These are phyloP conservation scores for Gillenia trifoliata DNA, from an alignment of 306 rosid genomes.

Conservation along the genomic window DNA sequence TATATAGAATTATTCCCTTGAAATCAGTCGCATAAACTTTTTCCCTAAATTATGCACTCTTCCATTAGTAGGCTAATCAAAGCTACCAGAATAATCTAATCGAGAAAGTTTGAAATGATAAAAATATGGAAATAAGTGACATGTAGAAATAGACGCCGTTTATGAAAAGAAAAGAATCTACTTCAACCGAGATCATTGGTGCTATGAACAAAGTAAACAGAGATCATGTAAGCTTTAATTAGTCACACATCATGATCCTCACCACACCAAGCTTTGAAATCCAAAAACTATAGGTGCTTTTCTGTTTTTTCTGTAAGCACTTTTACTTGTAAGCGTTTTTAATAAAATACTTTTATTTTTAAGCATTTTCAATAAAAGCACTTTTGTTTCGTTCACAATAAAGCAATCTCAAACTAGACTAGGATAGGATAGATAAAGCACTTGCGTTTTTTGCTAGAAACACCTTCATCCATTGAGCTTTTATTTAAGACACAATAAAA, in stretches of 20 bases:
- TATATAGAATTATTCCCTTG: background rate
- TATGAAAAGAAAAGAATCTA: background rate
- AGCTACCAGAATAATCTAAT: background rate
- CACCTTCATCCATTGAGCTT: too few species aligned
- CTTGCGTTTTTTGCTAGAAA: background rate
- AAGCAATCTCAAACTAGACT: too few species aligned
- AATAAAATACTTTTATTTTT: too few species aligned
- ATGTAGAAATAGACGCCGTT: background rate
- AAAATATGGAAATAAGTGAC: background rate
- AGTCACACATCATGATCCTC: background rate
- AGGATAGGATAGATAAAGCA: background rate
- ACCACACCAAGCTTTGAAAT: conserved; percentile 15
- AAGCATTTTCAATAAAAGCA: too few species aligned
- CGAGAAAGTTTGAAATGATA: background rate
- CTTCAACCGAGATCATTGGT: background rate
- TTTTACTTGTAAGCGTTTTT: too few species aligned
- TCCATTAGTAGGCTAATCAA: background rate
- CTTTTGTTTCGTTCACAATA: too few species aligned
- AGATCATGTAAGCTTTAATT: background rate
- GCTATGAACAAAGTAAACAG: background rate
- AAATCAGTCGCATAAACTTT: background rate
- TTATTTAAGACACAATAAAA: too few species aligned
- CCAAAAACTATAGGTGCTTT: conserved; percentile 5
- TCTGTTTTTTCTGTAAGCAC: too few species aligned
- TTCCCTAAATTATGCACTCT: background rate